Evolutionary conservation across 768 basidiomycete genomes (phyloP).

Genomic region (Mycena galopus): DNA sequence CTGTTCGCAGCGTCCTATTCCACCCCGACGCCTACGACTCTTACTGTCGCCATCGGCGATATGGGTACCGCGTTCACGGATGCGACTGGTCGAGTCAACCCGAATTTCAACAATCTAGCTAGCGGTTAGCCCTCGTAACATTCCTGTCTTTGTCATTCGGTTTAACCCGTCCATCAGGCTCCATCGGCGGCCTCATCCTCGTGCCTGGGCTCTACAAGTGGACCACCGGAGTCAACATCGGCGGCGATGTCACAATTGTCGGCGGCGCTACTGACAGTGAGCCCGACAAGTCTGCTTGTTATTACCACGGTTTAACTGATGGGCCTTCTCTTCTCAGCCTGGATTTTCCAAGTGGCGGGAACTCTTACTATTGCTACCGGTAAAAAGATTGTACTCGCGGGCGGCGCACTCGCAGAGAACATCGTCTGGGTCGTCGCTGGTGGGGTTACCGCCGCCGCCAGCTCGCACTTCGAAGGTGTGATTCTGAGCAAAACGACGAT

Average conservation of each 20-base stretch:
- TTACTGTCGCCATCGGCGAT: background rate
- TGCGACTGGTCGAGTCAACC: background rate
- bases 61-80: background rate
- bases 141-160: background rate
- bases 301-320: background rate
- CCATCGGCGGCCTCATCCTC: background rate
- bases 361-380: background rate
- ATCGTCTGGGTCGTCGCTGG: background rate
- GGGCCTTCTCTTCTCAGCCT: background rate
- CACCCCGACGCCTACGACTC: background rate
- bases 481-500: background rate
- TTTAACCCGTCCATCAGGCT: background rate
- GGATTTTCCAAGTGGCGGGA: background rate
- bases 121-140: background rate
- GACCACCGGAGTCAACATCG: background rate
- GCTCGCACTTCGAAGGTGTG: background rate
- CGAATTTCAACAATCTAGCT: background rate
- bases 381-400: background rate
- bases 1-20: background rate
- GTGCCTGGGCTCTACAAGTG: background rate
- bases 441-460: background rate
- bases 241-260: background rate
- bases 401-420: background rate
- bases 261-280: background rate
- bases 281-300: background rate